phyloP scores from a whole-genome alignment of 2,329 filamentous ascomycete species.

The Nothopassalora personata region DNA sequence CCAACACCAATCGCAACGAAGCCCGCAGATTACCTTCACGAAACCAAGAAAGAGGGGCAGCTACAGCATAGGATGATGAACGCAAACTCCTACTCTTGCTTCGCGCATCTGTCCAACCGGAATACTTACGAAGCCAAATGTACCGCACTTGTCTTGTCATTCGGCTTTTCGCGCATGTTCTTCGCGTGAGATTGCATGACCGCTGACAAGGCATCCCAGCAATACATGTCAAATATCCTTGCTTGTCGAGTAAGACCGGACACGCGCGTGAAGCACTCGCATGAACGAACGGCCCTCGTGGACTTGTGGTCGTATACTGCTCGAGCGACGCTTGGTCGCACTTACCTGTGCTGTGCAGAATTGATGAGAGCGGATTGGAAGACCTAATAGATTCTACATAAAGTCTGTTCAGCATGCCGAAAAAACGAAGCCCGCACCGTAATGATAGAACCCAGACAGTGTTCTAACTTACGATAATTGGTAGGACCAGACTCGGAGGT shows the following conservation, averaged over 20 bases:
- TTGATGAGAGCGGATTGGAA: not conserved
- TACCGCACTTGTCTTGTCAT: not conserved
- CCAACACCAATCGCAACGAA: not conserved
- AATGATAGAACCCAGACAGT: not conserved
- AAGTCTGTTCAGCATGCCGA: not conserved
- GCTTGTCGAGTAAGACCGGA: not conserved
- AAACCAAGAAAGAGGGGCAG: not conserved
- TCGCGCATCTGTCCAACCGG: not conserved
- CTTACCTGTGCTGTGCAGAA: not conserved
- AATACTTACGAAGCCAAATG: not conserved
- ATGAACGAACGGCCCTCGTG: not conserved
- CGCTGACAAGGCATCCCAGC: slow-evolving; percentile 3
- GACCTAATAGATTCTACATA: not conserved
- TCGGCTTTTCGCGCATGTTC: not conserved
- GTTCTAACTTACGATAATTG: not conserved
- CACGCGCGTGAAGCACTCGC: not conserved
- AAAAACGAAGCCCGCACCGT: not conserved
- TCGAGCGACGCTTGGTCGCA: not conserved
- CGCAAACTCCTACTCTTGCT: not conserved
- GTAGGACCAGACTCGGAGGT: not conserved
- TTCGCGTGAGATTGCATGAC: not conserved
- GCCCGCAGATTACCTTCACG: not conserved
- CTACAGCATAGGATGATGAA: not conserved
- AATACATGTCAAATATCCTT: not conserved
- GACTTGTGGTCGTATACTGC: slow-evolving; percentile 5